Conservation (phyloP, 2,329 filamentous ascomycete genomes). For the Cladophialophora yegresii region DNA sequence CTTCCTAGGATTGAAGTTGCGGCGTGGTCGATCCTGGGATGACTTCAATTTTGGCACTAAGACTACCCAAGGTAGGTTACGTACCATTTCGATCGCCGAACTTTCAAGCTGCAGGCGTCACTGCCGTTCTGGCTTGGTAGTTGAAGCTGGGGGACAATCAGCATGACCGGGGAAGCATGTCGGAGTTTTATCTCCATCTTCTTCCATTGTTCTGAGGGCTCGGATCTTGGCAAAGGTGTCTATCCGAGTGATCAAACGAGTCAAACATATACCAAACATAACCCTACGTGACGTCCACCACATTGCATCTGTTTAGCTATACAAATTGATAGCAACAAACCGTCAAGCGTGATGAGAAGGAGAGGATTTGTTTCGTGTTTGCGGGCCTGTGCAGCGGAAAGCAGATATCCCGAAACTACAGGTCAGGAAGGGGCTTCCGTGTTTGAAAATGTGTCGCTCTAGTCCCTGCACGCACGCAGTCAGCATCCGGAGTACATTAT, state of each 20-base stretch:
- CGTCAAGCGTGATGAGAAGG: slow-evolving; percentile 2
- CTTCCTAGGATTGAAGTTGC: slow-evolving; percentile 33
- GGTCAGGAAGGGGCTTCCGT: slow-evolving; percentile 12
- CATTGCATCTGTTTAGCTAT: background rate
- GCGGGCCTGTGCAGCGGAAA: slow-evolving; percentile 25
- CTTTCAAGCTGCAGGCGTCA: background rate
- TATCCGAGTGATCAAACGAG: slow-evolving; percentile 27
- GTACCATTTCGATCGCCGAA: slow-evolving; percentile 9
- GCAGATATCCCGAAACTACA: slow-evolving; percentile 19
- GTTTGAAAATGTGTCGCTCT: slow-evolving; percentile 26
- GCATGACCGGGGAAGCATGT: background rate
- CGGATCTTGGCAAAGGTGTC: slow-evolving; percentile 18
- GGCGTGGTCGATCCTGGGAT: slow-evolving; percentile 29
- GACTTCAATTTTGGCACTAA: background rate
- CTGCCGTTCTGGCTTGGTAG: background rate
- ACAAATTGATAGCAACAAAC: slow-evolving; percentile 1
- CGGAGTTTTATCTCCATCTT: slow-evolving; percentile 6
- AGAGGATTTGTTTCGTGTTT: slow-evolving; percentile 23
- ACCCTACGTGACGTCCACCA: slow-evolving; percentile 1
- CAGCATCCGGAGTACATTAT: background rate
- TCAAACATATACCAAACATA: slow-evolving; percentile 24
- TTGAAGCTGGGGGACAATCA: background rate
- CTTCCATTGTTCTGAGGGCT: background rate
- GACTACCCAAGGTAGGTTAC: background rate
- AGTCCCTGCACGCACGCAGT: slow-evolving; percentile 4